Percentiles rank a stretch among this genome's conserved stretches.
phyloP scores from a whole-genome alignment of 2,329 filamentous ascomycete species.

The Fonsecaea multimorphosa region DNA sequence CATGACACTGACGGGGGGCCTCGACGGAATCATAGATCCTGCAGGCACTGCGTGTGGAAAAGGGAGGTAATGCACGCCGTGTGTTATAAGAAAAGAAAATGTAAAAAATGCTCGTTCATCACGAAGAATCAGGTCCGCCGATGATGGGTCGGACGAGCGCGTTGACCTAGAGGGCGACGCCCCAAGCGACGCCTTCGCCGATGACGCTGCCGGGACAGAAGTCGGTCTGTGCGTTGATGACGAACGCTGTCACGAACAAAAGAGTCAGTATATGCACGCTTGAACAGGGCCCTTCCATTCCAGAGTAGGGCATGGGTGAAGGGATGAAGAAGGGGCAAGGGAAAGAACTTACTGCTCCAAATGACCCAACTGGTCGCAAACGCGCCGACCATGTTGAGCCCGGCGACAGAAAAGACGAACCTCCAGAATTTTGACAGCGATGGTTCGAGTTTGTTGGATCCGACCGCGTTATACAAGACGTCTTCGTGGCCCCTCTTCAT shows the following conservation, averaged over 20 bases:
- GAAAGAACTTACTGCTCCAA: slow-evolving; percentile 7
- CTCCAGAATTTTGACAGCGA: slow-evolving; percentile 10
- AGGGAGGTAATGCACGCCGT: no score
- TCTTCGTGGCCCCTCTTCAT: neutral
- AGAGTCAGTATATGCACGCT: neutral
- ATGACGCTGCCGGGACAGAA: slow-evolving; percentile 15
- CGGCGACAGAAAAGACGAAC: slow-evolving; percentile 1
- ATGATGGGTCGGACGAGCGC: slow-evolving; percentile 7
- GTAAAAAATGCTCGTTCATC: neutral
- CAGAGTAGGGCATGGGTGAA: neutral
- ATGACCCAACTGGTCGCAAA: slow-evolving; percentile 12
- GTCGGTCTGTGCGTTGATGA: slow-evolving; percentile 9
- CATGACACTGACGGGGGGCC: no score
- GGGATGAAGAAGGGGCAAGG: neutral
- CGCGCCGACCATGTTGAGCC: slow-evolving; percentile 12
- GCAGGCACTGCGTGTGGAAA: no score
- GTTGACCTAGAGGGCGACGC: slow-evolving; percentile 12
- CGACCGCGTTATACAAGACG: neutral
- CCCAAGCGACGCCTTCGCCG: slow-evolving; percentile 9
- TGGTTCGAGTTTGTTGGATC: neutral
- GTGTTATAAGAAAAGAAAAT: neutral
- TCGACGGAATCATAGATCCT: no score
- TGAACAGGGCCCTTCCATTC: neutral
- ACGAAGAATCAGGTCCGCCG: slow-evolving; percentile 3
- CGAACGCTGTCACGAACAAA: neutral